These are phyloP conservation scores for Phyllachora maydis DNA, from an alignment of 2,329 filamentous ascomycete species.

Conservation along the genomic window DNA sequence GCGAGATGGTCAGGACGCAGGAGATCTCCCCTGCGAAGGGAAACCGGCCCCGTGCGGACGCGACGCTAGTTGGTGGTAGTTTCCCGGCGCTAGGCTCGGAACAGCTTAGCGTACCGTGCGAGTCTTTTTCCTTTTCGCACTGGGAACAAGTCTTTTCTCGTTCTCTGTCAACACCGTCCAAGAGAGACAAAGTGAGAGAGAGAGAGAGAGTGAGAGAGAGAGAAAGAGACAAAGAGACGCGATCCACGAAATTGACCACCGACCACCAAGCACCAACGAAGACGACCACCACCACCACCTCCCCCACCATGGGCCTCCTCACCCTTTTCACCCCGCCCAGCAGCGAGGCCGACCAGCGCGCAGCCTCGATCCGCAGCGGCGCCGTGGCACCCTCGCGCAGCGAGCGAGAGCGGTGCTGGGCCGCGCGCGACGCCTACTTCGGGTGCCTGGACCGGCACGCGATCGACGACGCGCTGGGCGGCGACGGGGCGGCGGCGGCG, in stretches of 20 bases:
- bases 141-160: too few relatives aligned
- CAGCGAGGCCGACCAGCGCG: slow-evolving; percentile 20
- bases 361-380: slow-evolving; percentile 31
- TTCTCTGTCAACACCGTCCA: too few relatives aligned
- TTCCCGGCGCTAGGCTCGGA: too few relatives aligned
- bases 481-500: slow-evolving; percentile 16
- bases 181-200: too few relatives aligned
- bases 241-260: too few relatives aligned
- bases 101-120: too few relatives aligned
- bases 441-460: slow-evolving; percentile 62
- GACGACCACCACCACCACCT: not conserved
- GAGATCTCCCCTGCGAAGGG: not conserved
- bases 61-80: too few relatives aligned
- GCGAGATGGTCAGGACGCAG: not conserved
- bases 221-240: too few relatives aligned
- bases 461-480: slow-evolving; percentile 48
- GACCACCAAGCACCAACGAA: too few relatives aligned
- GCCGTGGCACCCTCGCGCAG: slow-evolving; percentile 63
- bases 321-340: slow-evolving; percentile 14
- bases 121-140: too few relatives aligned
- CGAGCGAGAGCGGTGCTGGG: slow-evolving; percentile 74
- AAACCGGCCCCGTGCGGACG: too few relatives aligned
- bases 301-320: slow-evolving; percentile 26
- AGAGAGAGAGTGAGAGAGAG: too few relatives aligned
- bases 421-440: slow-evolving; percentile 75